Evolutionary conservation across 1,284 basidiomycete species (phyloP).

Genomic region (Phellopilus nigrolimitatus): DNA sequence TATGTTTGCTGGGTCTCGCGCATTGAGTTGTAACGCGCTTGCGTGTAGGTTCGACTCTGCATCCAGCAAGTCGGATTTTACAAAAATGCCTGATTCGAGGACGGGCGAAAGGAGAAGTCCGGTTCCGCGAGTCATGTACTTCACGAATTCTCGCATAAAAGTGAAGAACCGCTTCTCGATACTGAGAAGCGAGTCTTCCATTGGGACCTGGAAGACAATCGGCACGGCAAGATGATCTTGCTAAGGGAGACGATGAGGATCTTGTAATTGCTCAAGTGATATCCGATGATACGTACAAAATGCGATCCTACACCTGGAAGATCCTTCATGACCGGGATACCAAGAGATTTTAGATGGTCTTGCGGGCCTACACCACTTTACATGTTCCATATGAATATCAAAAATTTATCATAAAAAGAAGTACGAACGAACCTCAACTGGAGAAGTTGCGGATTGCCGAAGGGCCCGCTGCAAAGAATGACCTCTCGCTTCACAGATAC

Average conservation of each 20-base stretch:
- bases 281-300: conserved; percentile 22
- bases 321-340: conserved; percentile 30
- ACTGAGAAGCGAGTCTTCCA: conserved; percentile 27
- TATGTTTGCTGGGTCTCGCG: conserved; percentile 24
- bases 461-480: conserved; percentile 30
- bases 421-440: conserved; percentile 30
- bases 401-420: conserved; percentile 12
- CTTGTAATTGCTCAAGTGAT: not conserved
- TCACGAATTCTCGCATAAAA: conserved; percentile 27
- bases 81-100: conserved; percentile 28
- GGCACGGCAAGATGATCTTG: conserved; percentile 32
- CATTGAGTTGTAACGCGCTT: conserved; percentile 21
- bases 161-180: conserved; percentile 22
- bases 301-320: conserved; percentile 33
- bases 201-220: conserved; percentile 27
- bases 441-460: conserved; percentile 32
- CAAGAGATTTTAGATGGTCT: conserved; percentile 26
- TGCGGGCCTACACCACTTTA: conserved; percentile 29
- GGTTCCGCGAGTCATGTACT: conserved; percentile 29
- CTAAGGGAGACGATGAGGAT: no score
- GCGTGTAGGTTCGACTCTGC: conserved; percentile 17
- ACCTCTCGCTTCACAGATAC: conserved; percentile 29
- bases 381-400: no score
- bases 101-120: conserved; percentile 31
- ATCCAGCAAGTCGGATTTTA: conserved; percentile 26